Conservation (phyloP, 495 filamentous ascomycete species). For the Evernia prunastri region DNA sequence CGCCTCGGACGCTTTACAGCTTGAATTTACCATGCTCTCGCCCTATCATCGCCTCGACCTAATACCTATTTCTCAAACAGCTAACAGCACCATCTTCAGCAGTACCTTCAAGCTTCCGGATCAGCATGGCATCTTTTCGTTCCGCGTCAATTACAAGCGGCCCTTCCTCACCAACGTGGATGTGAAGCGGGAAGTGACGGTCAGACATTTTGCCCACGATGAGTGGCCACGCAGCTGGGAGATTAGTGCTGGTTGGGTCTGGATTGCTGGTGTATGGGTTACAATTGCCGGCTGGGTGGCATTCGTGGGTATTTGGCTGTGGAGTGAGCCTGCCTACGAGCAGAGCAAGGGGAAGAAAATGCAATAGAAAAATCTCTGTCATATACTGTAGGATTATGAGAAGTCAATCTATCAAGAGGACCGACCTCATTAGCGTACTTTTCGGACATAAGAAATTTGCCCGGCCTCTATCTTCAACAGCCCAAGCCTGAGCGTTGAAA, state of each 20-base stretch:
- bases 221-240: slow-evolving; percentile 88
- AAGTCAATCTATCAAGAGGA: not conserved
- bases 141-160: slow-evolving; percentile 91
- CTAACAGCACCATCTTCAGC: slow-evolving; percentile 67
- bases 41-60: slow-evolving; percentile 92
- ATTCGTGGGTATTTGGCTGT: slow-evolving; percentile 88
- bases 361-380: slow-evolving; percentile 54
- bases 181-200: slow-evolving; percentile 90
- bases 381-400: slow-evolving; percentile 78
- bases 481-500: not conserved
- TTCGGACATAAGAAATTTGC: not conserved
- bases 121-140: slow-evolving; percentile 97
- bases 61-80: slow-evolving; percentile 47
- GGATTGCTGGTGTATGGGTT: slow-evolving; percentile 82
- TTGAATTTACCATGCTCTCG: slow-evolving; percentile 97
- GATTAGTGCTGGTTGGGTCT: slow-evolving; percentile 89
- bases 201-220: slow-evolving; percentile 92
- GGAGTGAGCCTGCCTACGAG: slow-evolving; percentile 57
- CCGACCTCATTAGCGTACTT: not conserved
- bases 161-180: slow-evolving; percentile 85
- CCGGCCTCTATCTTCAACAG: not conserved
- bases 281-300: slow-evolving; percentile 78
- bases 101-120: slow-evolving; percentile 77
- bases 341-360: slow-evolving; percentile 34
- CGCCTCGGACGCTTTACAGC: slow-evolving; percentile 65